A percentile compares a stretch with the other conserved stretches of the same genome.
phyloP scores from a whole-genome alignment of 371 early-diverging fungal species.

The Phascolomyces articulosus region DNA sequence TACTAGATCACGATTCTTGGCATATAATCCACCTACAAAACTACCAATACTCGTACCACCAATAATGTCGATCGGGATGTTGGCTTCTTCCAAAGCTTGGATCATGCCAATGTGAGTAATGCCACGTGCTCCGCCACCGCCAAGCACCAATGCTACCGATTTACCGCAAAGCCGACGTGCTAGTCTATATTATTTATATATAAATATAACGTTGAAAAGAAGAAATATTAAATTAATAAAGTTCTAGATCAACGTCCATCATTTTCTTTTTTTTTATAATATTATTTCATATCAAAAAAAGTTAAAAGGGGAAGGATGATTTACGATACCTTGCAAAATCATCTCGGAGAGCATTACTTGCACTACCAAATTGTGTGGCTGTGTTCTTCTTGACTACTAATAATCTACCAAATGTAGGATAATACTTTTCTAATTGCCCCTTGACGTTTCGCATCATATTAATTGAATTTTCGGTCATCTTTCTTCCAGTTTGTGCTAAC shows the following conservation, averaged over 20 bases:
- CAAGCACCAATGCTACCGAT: conserved; percentile 97
- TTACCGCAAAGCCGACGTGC: conserved; percentile 93
- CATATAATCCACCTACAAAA: conserved; percentile 97
- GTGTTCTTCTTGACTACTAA: conserved; percentile 37
- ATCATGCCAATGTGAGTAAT: conserved; percentile 97
- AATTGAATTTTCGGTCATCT: conserved; percentile 57
- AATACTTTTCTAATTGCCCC: conserved; percentile 73
- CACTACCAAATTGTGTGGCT: conserved; percentile 19
- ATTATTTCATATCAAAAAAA: not conserved
- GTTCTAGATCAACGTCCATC: too few species aligned
- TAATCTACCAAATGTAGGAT: conserved; percentile 45
- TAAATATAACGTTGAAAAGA: not conserved
- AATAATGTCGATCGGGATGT: conserved; percentile 98
- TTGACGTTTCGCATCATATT: conserved; percentile 64
- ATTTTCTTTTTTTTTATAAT: not conserved
- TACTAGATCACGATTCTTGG: conserved; percentile 87
- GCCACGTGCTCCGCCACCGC: conserved; percentile 99
- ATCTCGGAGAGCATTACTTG: conserved; percentile 37
- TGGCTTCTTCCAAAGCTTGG: conserved; percentile 97
- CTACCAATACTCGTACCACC: conserved; percentile 99
- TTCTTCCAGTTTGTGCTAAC: conserved; percentile 55
- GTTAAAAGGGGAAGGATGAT: not conserved
- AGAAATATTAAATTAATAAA: too few species aligned
- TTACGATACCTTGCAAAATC: conserved; percentile 67
- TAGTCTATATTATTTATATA: conserved; percentile 55